phyloP scores from a whole-genome alignment of 2,329 filamentous ascomycete genomes.

The Paraphaeosphaeria sporulosa region DNA sequence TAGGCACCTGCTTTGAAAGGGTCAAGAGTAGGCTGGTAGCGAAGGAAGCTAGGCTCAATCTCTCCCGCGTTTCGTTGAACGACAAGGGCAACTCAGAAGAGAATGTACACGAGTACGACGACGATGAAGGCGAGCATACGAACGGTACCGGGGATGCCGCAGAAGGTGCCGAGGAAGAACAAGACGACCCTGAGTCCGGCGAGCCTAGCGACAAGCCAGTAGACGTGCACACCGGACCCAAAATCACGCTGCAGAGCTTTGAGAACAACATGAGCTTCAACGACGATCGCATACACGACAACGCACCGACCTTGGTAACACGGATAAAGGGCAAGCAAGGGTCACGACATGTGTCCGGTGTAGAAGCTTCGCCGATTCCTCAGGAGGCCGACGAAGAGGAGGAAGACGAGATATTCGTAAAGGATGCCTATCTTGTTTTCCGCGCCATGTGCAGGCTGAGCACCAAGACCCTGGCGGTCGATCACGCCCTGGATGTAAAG shows the following conservation, averaged over 20 bases:
- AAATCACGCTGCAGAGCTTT: slow-evolving; percentile 73
- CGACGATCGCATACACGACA: slow-evolving; percentile 70
- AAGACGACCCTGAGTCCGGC: slow-evolving; percentile 44
- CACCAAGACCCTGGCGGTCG: slow-evolving; percentile 86
- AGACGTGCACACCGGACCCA: slow-evolving; percentile 59
- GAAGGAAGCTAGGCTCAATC: slow-evolving; percentile 78
- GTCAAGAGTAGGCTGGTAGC: slow-evolving; percentile 86
- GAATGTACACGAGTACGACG: slow-evolving; percentile 33
- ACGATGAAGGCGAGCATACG: slow-evolving; percentile 30
- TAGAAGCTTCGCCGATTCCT: slow-evolving; percentile 48
- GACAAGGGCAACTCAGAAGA: slow-evolving; percentile 45
- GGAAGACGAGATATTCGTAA: slow-evolving; percentile 95
- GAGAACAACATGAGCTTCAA: slow-evolving; percentile 72
- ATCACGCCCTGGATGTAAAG: slow-evolving; percentile 90
- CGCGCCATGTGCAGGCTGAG: slow-evolving; percentile 97
- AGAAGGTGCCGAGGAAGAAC: slow-evolving; percentile 52
- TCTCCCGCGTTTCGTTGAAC: slow-evolving; percentile 54
- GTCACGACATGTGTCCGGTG: slow-evolving; percentile 55
- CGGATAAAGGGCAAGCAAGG: slow-evolving; percentile 59
- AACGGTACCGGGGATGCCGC: slow-evolving; percentile 42
- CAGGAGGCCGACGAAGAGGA: slow-evolving; percentile 66
- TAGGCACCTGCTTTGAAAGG: slow-evolving; percentile 95
- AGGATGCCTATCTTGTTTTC: slow-evolving; percentile 96
- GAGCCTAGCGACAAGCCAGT: slow-evolving; percentile 54
- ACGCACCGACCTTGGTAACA: slow-evolving; percentile 72